phyloP scores from a whole-genome alignment of 352 stramenopile species.

The Phytopythium sindhum region DNA sequence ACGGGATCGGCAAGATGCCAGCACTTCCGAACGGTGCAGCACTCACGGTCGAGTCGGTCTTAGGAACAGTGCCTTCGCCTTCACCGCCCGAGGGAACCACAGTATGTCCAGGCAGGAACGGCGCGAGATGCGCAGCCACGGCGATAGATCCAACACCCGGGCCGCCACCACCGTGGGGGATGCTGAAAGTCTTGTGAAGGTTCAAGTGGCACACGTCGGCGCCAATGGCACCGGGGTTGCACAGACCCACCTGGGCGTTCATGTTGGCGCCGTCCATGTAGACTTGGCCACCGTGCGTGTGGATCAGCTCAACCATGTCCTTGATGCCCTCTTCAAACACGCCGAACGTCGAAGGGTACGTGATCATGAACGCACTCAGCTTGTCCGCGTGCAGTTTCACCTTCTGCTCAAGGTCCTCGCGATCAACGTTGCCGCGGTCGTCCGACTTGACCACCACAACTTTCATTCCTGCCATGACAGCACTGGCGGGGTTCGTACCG shows the following conservation, averaged over 20 bases:
- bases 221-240: constrained; percentile 95
- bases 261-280: constrained; percentile 99
- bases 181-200: constrained; percentile 99
- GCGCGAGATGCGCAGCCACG: constrained; percentile 93
- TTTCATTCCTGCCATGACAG: constrained; percentile 98
- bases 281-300: constrained; percentile 96
- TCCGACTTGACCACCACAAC: constrained; percentile 97
- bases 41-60: constrained; percentile 85
- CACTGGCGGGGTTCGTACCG: constrained; percentile 97
- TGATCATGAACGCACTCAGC: constrained; percentile 98
- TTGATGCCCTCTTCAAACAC: constrained; percentile 98
- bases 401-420: constrained; percentile 94
- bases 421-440: constrained; percentile 95
- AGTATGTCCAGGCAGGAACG: constrained; percentile 94
- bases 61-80: constrained; percentile 66
- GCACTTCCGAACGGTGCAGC: constrained; percentile 97
- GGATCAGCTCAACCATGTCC: constrained; percentile 95
- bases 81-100: constrained; percentile 83
- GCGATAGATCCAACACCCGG: constrained; percentile 91
- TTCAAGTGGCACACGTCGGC: constrained; percentile 99
- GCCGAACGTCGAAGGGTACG: constrained; percentile 99
- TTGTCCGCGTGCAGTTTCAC: constrained; percentile 95
- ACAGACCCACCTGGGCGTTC: constrained; percentile 99
- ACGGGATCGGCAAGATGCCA: constrained; percentile 98
- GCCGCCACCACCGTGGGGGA: constrained; percentile 97